These are phyloP conservation scores for Saccharomyces hybrid DNA, from an alignment of 1,139 yeast genomes.

Conservation along the genomic window DNA sequence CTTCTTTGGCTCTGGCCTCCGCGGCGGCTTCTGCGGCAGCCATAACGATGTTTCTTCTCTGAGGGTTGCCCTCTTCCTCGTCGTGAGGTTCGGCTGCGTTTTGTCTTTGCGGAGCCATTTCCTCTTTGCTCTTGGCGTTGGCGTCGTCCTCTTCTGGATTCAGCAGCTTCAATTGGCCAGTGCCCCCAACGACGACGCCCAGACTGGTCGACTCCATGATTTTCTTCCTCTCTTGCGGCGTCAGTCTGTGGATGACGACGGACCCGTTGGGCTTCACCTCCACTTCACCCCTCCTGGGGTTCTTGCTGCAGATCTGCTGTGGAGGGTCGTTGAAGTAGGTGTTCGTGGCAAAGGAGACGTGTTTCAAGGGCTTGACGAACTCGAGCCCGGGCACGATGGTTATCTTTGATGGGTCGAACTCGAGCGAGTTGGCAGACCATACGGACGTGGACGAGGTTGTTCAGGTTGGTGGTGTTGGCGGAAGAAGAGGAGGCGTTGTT, in stretches of 20 bases:
- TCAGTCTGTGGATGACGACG: conserved; percentile 51
- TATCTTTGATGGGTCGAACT: conserved; percentile 15
- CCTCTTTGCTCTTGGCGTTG: conserved; percentile 9
- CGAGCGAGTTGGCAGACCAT: conserved; percentile 2
- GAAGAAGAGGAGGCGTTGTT: conserved; percentile 4
- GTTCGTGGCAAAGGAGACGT: conserved; percentile 66
- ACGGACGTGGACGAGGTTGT: conserved; percentile 7
- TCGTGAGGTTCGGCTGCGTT: conserved; percentile 26
- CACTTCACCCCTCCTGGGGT: conserved; percentile 64
- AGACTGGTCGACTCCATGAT: conserved; percentile 49
- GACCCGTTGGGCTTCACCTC: conserved; percentile 56
- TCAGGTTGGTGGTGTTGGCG: conserved; percentile 5
- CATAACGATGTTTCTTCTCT: conserved; percentile 24
- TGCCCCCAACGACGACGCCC: conserved; percentile 77
- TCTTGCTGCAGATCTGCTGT: conserved; percentile 59
- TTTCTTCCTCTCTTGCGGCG: conserved; percentile 53
- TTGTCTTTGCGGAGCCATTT: conserved; percentile 21
- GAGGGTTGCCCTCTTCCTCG: conserved; percentile 20
- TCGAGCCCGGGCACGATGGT: conserved; percentile 36
- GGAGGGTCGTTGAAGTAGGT: conserved; percentile 70
- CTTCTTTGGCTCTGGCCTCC: conserved; percentile 32
- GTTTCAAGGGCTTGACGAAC: conserved; percentile 43
- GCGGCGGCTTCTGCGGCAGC: conserved; percentile 36
- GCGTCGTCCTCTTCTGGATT: conserved; percentile 17
- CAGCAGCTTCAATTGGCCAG: conserved; percentile 49